Percentiles rank a stretch among this genome's conserved stretches.
Conservation (phyloP, 768 basidiomycete genomes). For the Podaxis sp. region DNA sequence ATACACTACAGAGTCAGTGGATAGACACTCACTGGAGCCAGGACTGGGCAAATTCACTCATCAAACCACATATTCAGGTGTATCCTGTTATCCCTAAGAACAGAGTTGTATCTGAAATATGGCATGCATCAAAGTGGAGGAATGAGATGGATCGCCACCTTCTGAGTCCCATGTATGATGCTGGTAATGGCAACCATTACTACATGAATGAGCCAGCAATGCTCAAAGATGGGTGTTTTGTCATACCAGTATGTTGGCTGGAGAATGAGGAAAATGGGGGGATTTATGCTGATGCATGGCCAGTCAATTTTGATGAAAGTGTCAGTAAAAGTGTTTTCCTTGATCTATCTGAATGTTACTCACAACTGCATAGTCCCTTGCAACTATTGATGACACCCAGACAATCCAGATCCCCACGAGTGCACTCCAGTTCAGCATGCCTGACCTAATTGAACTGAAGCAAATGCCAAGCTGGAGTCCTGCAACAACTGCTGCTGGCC, state of each 20-base stretch:
- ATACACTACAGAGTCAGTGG: neutral
- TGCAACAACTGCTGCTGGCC: conserved; percentile 19
- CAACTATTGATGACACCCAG: conserved; percentile 18
- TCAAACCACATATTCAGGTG: conserved; percentile 24
- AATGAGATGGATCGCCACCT: conserved; percentile 22
- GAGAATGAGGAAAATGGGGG: conserved; percentile 19
- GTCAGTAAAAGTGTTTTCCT: neutral
- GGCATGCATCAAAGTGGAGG: conserved; percentile 31
- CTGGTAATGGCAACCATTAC: conserved; percentile 19
- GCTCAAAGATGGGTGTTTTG: no score
- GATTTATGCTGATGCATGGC: conserved; percentile 23
- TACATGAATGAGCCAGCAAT: no score
- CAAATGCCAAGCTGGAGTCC: conserved; percentile 24
- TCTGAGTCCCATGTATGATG: conserved; percentile 29
- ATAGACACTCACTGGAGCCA: conserved; percentile 13
- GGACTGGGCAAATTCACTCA: conserved; percentile 32
- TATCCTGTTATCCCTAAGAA: conserved; percentile 29
- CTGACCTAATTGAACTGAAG: conserved; percentile 19
- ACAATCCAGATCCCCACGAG: conserved; percentile 17
- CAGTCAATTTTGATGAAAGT: conserved; percentile 16
- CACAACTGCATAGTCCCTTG: neutral
- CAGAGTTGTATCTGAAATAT: conserved; percentile 30
- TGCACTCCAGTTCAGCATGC: conserved; percentile 21
- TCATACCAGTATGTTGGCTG: conserved; percentile 26
- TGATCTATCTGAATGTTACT: neutral